These are phyloP conservation scores for Vishniacozyma victoriae DNA, from an alignment of 768 basidiomycete genomes.

Conservation along the genomic window DNA sequence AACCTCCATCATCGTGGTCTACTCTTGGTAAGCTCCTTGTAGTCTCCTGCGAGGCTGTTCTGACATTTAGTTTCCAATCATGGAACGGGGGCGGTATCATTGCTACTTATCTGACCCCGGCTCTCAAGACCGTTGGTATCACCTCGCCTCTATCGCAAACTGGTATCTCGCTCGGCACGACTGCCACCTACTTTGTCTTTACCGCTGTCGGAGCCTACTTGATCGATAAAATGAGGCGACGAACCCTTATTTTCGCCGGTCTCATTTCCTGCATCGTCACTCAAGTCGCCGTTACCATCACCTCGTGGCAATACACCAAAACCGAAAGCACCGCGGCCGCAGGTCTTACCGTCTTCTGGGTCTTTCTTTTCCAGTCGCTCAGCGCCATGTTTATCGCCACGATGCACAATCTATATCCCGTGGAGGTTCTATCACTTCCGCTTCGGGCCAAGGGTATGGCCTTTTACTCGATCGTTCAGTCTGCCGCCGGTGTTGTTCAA, in stretches of 20 bases:
- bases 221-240: constrained; percentile 1
- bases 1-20: neutral
- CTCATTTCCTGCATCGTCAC: constrained; percentile 1
- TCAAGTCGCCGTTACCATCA: constrained; percentile 2
- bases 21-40: no score
- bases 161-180: constrained; percentile 44
- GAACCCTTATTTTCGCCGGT: neutral
- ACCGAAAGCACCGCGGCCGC: neutral
- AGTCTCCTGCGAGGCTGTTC: no score
- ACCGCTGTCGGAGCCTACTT: neutral
- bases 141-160: constrained; percentile 57
- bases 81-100: constrained; percentile 51
- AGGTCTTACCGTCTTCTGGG: neutral
- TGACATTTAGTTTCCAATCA: constrained; percentile 1
- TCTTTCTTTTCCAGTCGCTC: neutral
- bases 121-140: constrained; percentile 59
- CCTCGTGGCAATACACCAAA: constrained; percentile 1
- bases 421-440: constrained; percentile 11
- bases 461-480: neutral
- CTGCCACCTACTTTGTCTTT: constrained; percentile 3
- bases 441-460: constrained; percentile 15
- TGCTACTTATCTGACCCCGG: constrained; percentile 48
- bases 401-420: constrained; percentile 7
- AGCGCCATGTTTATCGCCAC: constrained; percentile 3
- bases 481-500: neutral